Evolutionary conservation across 2,329 filamentous ascomycete genomes (phyloP).

Genomic region (Gnomoniopsis sp.): DNA sequence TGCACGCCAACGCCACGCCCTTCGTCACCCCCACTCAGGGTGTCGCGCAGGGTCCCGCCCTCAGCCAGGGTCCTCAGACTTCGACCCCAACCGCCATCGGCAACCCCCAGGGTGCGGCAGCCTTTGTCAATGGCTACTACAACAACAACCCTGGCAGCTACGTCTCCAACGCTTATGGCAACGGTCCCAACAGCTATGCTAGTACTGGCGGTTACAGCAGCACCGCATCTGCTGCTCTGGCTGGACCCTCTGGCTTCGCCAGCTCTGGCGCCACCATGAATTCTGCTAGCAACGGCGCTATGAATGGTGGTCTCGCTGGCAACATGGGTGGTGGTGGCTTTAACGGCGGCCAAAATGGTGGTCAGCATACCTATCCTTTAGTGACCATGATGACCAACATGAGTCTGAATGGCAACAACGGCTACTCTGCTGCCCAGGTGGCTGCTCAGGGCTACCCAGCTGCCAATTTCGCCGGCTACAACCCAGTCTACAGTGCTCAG

Average conservation of each 20-base stretch:
- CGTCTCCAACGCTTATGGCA: constrained; percentile 26
- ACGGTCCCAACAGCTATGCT: constrained; percentile 6
- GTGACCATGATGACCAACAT: constrained; percentile 68
- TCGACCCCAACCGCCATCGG: constrained; percentile 4
- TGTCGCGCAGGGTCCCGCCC: constrained; percentile 7
- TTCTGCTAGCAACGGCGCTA: not conserved
- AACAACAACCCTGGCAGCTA: constrained; percentile 27
- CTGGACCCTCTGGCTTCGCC: not conserved
- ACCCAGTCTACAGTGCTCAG: constrained; percentile 45
- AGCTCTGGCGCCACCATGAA: constrained; percentile 1
- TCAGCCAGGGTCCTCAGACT: constrained; percentile 10
- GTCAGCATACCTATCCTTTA: constrained; percentile 50
- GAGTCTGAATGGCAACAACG: constrained; percentile 39
- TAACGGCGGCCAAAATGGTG: too few species aligned
- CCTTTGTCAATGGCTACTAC: constrained; percentile 24
- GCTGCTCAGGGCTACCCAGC: constrained; percentile 50
- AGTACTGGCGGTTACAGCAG: constrained; percentile 20
- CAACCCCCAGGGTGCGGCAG: not conserved
- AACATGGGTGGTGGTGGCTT: too few species aligned
- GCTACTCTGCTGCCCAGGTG: not conserved
- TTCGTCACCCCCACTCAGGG: constrained; percentile 61
- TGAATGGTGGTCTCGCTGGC: constrained; percentile 7
- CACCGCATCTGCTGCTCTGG: constrained; percentile 28
- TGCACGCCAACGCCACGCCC: constrained; percentile 76
- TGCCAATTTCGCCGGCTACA: constrained; percentile 58